Evolutionary conservation across 176 grass and related monocot species (phyloP), one percentile per base, ranked within the genome.

Genomic region (Aechmea fasciata): DNA sequence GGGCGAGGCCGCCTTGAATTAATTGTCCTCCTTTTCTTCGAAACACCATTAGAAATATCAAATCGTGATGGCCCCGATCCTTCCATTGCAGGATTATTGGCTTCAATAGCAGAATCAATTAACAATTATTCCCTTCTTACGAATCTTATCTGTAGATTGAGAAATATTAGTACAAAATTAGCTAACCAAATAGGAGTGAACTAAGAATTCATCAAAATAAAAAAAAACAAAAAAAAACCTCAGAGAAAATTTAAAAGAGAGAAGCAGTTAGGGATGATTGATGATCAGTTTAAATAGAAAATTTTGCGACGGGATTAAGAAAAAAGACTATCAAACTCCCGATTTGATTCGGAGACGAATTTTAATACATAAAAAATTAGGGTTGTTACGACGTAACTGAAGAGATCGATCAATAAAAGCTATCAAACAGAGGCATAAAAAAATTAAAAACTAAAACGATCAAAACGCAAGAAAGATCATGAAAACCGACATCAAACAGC

Each of bases 1-100:
- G 73, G 64, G 13, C 73, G 63, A 75, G 73, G 73, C 26, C 73
- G 62, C 49, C 73, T 67, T 52, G 64, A 28, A 47, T 62, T 54
- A 22, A 25, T 26, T 53, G 63, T 75, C 63, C 73, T 75, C 13
- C 15, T 62, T 29, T 54, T 75, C 24, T 41, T 70, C 48, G 22
- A 22, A 6, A 70, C 48, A 51, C 41, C 19, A 3, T 52, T 75
- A 23, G 71, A n/a, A 33, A 41, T 55, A 73, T 11, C 63, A 47
- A 73, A 73, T 67, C 73, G 63, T 9, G 64, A 41, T 11, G 6
- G 24, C 11, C 50, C 73, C 49, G 54, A 28, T 10, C 63, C 49
- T 50, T 66, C 73, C 73, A 75, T 75, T 61, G 55, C 17, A 61
- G 20, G 55, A 61, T 61, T 19, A 61, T 19, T n/a, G 20, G 13